Evolutionary conservation across 2,329 filamentous ascomycete species (phyloP), one percentile per base, ranked within the genome.

Genomic region (Stachybotrys elegans): DNA sequence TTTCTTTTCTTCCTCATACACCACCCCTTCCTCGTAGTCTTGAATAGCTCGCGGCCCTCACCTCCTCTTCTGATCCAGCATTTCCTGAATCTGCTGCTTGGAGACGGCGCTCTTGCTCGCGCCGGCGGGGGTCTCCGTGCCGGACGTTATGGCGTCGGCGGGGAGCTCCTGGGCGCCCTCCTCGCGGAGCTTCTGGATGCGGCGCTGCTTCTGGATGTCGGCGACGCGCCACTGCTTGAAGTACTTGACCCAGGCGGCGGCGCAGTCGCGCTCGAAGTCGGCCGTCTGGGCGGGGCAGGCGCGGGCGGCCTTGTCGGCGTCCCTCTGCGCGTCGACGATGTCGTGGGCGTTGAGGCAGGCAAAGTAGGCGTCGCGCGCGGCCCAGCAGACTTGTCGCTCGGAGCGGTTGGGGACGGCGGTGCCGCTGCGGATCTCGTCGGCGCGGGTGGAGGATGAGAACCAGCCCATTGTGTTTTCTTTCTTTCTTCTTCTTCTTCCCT

Each of bases 151-250:
- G 2, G 63, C 59, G 31, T 58, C 59, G 6, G 70, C 65, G 13
- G 65, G 63, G 62, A 88, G 74, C 65, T 78, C 74, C 51, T 76
- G 72, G 12, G 86, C 88, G 50, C 86, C 86, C 63, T 92, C 84
- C 38, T 75, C 76, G 61, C 85, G 76, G 56, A 95, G 78, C 60
- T 81, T 80, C 56, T 86, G 84, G 51, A 95, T 71, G 20, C 88
- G 86, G 67, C 83, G 75, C 59, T 87, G 84, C 67, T 92, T 89
- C 57, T 95, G 87, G 59, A 87, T 78, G 56, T 98, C 93, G 69
- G 94, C 92, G 27, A 97, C 88, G 57, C 93, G 78, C 70, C 90
- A 86, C 68, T 96, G 91, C 74, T 97, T 96, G 70, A 98, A 98
- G 68, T 98, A 97, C 68, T 90, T 89, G 48, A 96, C 93, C 93